phyloP scores from a whole-genome alignment of 768 basidiomycete genomes.

The Podaxis carcinomalis region DNA sequence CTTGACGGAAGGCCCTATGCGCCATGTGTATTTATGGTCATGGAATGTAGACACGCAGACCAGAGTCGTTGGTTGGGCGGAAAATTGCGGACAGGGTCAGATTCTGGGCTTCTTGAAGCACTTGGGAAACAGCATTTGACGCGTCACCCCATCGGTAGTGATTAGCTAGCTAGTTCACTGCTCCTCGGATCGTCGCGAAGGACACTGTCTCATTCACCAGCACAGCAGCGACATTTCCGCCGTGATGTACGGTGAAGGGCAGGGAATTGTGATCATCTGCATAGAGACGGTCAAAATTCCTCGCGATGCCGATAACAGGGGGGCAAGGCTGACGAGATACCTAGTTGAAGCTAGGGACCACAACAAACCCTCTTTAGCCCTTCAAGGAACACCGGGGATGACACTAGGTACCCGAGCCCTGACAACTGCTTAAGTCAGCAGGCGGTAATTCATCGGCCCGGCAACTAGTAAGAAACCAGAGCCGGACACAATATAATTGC shows the following conservation, averaged over 20 bases:
- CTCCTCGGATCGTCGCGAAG: background rate
- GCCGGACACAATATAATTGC: background rate
- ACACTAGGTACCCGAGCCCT: background rate
- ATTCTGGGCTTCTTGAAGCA: background rate
- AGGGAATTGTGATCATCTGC: background rate
- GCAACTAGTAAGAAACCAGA: background rate
- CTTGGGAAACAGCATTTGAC: background rate
- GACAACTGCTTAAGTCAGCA: background rate
- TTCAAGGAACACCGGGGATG: background rate
- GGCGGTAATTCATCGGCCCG: background rate
- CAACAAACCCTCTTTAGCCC: background rate
- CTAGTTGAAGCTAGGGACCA: background rate
- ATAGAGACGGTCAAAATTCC: too few species aligned
- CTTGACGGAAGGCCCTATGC: slow-evolving; percentile 6
- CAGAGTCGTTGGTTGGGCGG: background rate
- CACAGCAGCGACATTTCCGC: background rate
- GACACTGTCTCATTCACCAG: background rate
- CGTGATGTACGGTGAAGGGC: background rate
- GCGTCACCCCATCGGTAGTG: background rate
- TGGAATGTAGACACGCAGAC: background rate
- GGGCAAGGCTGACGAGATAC: too few species aligned
- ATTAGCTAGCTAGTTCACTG: background rate
- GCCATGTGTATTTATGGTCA: background rate
- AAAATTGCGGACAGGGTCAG: background rate
- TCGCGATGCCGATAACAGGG: too few species aligned